Evolutionary conservation across 768 basidiomycete species (phyloP).

Genomic region (Dentipellis sp.): DNA sequence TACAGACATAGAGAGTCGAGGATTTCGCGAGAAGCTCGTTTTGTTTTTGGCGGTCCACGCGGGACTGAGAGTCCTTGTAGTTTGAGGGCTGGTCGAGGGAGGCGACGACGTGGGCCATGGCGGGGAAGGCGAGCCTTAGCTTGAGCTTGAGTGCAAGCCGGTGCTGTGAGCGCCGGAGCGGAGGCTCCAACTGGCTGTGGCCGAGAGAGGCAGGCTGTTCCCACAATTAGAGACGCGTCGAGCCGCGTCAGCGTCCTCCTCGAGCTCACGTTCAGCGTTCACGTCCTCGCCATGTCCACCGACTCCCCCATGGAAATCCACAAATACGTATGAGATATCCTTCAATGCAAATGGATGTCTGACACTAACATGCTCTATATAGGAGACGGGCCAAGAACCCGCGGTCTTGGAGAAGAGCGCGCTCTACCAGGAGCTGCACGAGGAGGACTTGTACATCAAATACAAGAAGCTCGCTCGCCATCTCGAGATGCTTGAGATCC

Average conservation of each 20-base stretch:
- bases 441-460: slow-evolving; percentile 91
- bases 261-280: slow-evolving; percentile 5
- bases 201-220: slow-evolving; percentile 3
- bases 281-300: slow-evolving; percentile 48
- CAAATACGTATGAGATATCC: slow-evolving; percentile 51
- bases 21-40: slow-evolving; percentile 76
- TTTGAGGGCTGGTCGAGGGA: slow-evolving; percentile 90
- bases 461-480: slow-evolving; percentile 96
- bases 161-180: neutral
- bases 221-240: slow-evolving; percentile 5
- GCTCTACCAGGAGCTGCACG: slow-evolving; percentile 76
- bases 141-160: neutral
- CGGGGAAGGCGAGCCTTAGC: neutral
- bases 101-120: slow-evolving; percentile 51
- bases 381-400: slow-evolving; percentile 89
- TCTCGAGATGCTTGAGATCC: slow-evolving; percentile 89
- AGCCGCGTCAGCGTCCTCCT: slow-evolving; percentile 12
- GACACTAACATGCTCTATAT: neutral
- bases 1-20: slow-evolving; percentile 76
- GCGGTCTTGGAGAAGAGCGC: slow-evolving; percentile 85
- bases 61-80: slow-evolving; percentile 89
- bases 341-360: neutral
- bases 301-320: slow-evolving; percentile 82
- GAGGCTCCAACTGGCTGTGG: neutral
- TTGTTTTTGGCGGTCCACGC: slow-evolving; percentile 71